A percentile compares a stretch with the other conserved stretches of the same genome.
Conservation (phyloP, 345 rosid species). For the Isatis tinctoria region DNA sequence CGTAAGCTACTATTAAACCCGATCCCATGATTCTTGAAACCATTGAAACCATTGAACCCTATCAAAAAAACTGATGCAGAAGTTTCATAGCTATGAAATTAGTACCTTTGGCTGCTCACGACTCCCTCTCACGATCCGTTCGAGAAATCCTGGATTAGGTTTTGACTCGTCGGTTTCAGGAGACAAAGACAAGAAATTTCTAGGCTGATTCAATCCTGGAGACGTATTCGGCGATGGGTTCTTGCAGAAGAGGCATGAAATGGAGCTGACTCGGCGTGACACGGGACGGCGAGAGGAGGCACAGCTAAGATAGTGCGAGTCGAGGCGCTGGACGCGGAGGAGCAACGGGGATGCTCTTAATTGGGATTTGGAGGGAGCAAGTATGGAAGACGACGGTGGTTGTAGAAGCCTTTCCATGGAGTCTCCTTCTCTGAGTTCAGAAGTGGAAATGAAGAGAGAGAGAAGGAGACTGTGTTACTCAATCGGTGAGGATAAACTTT, state of each 20-base stretch:
- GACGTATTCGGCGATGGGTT: slow-evolving; percentile 21
- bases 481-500: slow-evolving; percentile 16
- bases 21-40: not conserved
- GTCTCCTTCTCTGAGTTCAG: slow-evolving; percentile 7
- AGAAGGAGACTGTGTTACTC: not conserved
- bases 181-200: not conserved
- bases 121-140: slow-evolving; percentile 32
- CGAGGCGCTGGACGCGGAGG: slow-evolving; percentile 27
- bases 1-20: not conserved
- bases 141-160: slow-evolving; percentile 29
- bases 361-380: slow-evolving; percentile 36
- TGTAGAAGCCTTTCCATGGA: slow-evolving; percentile 93
- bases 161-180: slow-evolving; percentile 28
- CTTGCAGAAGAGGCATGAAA: slow-evolving; percentile 41
- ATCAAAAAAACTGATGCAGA: not conserved
- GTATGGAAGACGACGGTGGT: slow-evolving; percentile 42
- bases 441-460: not conserved
- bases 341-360: slow-evolving; percentile 36
- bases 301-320: slow-evolving; percentile 33
- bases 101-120: slow-evolving; percentile 49
- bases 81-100: not conserved
- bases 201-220: slow-evolving; percentile 6
- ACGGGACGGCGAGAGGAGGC: slow-evolving; percentile 33
- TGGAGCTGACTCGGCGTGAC: slow-evolving; percentile 38
- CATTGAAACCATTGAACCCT: not conserved